Percentiles rank a stretch among this genome's conserved stretches.
Conservation (phyloP, 768 basidiomycete species). For the Tylopilus intermedius region DNA sequence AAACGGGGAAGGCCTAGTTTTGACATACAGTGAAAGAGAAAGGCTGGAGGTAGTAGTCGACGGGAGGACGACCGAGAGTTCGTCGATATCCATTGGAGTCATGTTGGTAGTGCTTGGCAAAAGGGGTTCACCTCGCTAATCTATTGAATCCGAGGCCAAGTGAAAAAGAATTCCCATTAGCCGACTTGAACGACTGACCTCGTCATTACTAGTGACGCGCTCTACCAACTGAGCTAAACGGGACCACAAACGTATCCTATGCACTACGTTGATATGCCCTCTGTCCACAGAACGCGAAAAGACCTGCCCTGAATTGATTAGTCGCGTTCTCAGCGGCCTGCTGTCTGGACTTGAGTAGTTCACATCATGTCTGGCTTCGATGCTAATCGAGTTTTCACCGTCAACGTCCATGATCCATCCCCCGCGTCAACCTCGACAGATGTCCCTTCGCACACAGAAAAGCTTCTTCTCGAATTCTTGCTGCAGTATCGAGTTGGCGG, state of each 20-base stretch:
- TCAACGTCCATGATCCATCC: constrained; percentile 64
- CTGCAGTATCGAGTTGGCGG: constrained; percentile 83
- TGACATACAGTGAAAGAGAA: constrained; percentile 64
- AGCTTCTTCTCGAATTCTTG: constrained; percentile 78
- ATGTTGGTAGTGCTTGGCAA: constrained; percentile 23
- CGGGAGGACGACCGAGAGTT: constrained; percentile 68
- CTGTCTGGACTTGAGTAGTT: background rate
- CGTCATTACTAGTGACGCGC: constrained; percentile 47
- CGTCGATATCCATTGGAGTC: constrained; percentile 74
- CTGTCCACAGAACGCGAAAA: constrained; percentile 22
- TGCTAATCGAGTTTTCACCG: constrained; percentile 71
- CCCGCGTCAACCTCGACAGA: constrained; percentile 56
- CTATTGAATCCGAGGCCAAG: background rate
- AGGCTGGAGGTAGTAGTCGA: constrained; percentile 69
- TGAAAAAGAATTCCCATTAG: constrained; percentile 34
- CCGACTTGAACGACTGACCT: constrained; percentile 41
- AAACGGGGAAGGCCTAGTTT: background rate
- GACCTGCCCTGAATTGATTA: constrained; percentile 25
- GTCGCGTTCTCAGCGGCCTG: constrained; percentile 10
- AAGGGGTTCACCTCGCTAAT: background rate
- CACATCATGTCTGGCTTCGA: constrained; percentile 82
- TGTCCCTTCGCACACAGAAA: constrained; percentile 75
- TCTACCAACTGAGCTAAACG: constrained; percentile 48
- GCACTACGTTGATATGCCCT: too few relatives aligned
- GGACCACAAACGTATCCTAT: constrained; percentile 1